Base-by-base conservation (phyloP, 2,329 filamentous ascomycete genomes). In the Alternaria sp. region DNA sequence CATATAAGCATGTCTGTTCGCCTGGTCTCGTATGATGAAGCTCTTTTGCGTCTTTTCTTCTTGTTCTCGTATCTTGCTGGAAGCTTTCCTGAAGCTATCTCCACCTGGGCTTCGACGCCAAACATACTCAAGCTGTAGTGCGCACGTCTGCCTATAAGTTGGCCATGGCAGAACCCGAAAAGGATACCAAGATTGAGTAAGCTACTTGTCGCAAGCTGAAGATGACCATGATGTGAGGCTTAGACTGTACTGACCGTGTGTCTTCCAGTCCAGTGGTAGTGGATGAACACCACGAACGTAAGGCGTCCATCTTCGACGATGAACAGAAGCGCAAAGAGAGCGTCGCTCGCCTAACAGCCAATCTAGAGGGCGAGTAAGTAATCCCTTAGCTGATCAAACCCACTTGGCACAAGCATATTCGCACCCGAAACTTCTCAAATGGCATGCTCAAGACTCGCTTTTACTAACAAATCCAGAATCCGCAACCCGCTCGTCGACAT, bases 401-500 rank as follows among this genome's bases (percentile, higher is more conserved):
- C 5, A 25, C 15, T 19, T 15, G 23, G 5, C n/a, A 36, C 17
- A 8, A 32, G 47, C 26, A 12, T 17, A 25, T 4, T 13, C 17
- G 8, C 3, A 3, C 1, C 23, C 9, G 1, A 26, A 11, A 49
- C n/a, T 26, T 15, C 19, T 25, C 8, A 23, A 5, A 9, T 6
- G 19, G 3, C 3, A 15, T 51, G 6, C 12, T 6, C 32, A 4
- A 15, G 11, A 23, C 13, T 11, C 32, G 12, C 9, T 47, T 43
- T 3, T 25, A 28, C 64, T 69, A n/a, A 74, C 49, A 10, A 46
- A 19, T 13, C 5, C 63, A 87, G 86, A 68, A 84, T 88, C 71
- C 80, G 82, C 55, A 89, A 89, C 68, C 86, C 86, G 28, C 80
- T 91, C 4, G 81, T 85, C 26, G 87, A 85, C 44, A 82, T 90